Percentiles rank a stretch among this genome's conserved stretches.
These are phyloP conservation scores for Candida adriatica DNA, from an alignment of 805 yeast species.

Conservation along the genomic window DNA sequence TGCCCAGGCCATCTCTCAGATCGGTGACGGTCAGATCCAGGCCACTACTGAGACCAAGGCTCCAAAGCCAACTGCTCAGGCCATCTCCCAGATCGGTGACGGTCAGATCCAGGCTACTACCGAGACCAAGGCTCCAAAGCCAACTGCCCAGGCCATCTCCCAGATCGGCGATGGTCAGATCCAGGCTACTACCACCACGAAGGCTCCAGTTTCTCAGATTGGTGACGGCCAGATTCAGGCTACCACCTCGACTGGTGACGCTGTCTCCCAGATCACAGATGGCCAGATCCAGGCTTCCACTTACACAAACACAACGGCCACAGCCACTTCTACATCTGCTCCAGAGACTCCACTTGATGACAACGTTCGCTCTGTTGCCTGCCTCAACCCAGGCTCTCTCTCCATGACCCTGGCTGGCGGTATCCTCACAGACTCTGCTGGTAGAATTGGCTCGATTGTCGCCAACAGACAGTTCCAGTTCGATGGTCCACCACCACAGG, in stretches of 20 bases:
- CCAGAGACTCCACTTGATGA: slow-evolving; percentile 18
- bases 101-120: slow-evolving; percentile 1
- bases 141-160: too few species aligned
- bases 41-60: background rate
- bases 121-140: too few species aligned
- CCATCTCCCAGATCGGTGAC: background rate
- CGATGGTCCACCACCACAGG: slow-evolving; percentile 85
- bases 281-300: slow-evolving; percentile 10
- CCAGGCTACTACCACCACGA: background rate
- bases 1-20: background rate
- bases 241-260: slow-evolving; percentile 21
- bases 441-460: slow-evolving; percentile 74
- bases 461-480: slow-evolving; percentile 83
- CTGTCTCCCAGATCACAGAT: slow-evolving; percentile 15
- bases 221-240: too few species aligned
- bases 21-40: slow-evolving; percentile 1
- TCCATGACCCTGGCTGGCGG: slow-evolving; percentile 45
- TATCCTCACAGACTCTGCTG: slow-evolving; percentile 48
- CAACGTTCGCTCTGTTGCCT: slow-evolving; percentile 29
- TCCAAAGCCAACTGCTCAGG: background rate
- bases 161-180: slow-evolving; percentile 1
- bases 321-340: slow-evolving; percentile 37
- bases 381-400: slow-evolving; percentile 43
- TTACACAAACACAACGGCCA: slow-evolving; percentile 25
- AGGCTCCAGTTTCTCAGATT: too few species aligned